Conservation (phyloP, 148 eudicot genomes). For the Tetragonia tetragonoides region DNA sequence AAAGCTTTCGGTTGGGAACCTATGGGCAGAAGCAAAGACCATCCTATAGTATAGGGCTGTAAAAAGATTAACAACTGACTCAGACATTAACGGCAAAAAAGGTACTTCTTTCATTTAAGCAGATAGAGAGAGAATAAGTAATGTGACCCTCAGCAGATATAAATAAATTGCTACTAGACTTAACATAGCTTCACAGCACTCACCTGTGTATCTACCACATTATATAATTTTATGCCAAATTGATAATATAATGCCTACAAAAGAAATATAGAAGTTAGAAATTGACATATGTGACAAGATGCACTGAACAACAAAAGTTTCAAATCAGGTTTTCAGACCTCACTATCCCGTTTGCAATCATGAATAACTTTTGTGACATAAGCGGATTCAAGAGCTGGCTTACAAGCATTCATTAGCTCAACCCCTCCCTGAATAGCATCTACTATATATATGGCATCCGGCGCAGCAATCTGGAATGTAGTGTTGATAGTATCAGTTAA, state of each 20-base stretch:
- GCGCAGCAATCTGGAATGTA: constrained; percentile 26
- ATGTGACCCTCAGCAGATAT: background rate
- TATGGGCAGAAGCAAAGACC: background rate
- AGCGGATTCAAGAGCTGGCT: constrained; percentile 30
- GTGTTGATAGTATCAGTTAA: background rate
- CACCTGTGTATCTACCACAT: constrained; percentile 36
- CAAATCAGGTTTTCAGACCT: constrained; percentile 20
- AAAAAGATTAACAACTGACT: background rate
- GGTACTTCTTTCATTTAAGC: no score
- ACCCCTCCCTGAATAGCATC: constrained; percentile 26
- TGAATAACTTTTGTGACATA: constrained; percentile 34
- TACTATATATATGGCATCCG: constrained; percentile 26
- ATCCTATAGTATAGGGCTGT: background rate
- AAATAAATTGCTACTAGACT: background rate
- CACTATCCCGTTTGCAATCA: constrained; percentile 38
- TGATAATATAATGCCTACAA: constrained; percentile 29
- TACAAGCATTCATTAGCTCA: constrained; percentile 30
- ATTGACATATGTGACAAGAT: background rate
- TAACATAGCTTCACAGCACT: background rate
- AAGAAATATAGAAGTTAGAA: background rate
- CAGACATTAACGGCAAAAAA: background rate
- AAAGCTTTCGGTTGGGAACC: background rate
- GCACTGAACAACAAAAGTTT: background rate
- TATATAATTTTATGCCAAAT: constrained; percentile 31
- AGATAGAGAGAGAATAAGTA: no score